These are phyloP conservation scores for Stylonectria norvegica DNA, from an alignment of 2,329 filamentous ascomycete species.

Conservation along the genomic window DNA sequence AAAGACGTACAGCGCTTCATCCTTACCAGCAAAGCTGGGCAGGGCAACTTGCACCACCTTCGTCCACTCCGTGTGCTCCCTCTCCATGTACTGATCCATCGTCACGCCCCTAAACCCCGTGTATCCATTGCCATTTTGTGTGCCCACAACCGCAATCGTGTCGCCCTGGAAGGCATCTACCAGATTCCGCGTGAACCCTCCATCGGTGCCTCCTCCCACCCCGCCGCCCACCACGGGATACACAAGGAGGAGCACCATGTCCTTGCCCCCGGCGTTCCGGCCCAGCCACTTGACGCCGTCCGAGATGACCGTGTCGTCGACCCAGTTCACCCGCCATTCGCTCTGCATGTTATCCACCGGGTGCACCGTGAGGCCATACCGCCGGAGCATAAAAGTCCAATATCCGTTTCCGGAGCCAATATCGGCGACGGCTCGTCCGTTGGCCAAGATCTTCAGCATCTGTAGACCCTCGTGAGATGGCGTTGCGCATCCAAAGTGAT, in stretches of 20 bases:
- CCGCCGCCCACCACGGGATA: conserved; percentile 67
- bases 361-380: conserved; percentile 51
- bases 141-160: conserved; percentile 68
- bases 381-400: conserved; percentile 69
- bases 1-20: conserved; percentile 71
- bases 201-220: conserved; percentile 60
- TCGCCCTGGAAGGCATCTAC: conserved; percentile 60
- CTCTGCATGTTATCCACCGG: conserved; percentile 67
- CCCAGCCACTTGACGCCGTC: conserved; percentile 60
- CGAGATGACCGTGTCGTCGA: conserved; percentile 59
- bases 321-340: conserved; percentile 66
- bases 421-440: conserved; percentile 56
- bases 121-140: conserved; percentile 71
- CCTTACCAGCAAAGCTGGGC: conserved; percentile 73
- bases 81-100: conserved; percentile 64
- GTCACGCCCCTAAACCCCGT: conserved; percentile 63
- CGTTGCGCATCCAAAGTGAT: conserved; percentile 73
- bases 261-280: conserved; percentile 45
- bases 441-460: conserved; percentile 55
- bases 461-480: conserved; percentile 65
- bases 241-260: conserved; percentile 63
- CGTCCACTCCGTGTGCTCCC: conserved; percentile 55
- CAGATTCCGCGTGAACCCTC: conserved; percentile 61
- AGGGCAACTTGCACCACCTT: conserved; percentile 62
- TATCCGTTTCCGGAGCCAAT: conserved; percentile 72